Evolutionary conservation across 176 grass and related monocot genomes (phyloP).

Genomic region (Aechmea fasciata): DNA sequence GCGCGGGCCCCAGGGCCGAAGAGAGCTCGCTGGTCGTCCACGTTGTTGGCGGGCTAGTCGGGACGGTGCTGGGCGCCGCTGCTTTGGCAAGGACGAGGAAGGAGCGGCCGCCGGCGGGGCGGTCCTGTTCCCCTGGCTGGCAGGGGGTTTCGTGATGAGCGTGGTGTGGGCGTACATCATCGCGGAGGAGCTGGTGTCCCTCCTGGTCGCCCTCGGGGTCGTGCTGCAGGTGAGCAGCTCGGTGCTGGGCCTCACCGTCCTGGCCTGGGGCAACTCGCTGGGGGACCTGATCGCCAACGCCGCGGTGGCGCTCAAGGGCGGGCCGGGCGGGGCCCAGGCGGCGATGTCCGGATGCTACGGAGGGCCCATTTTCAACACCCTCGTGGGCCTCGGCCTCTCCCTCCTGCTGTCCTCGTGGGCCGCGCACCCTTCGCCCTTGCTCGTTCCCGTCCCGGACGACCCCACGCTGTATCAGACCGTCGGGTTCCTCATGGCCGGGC

Average conservation of each 20-base stretch:
- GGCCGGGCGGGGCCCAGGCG: slow-evolving; percentile 32
- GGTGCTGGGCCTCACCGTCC: slow-evolving; percentile 52
- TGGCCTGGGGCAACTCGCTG: slow-evolving; percentile 74
- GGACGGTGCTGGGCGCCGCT: slow-evolving; percentile 18
- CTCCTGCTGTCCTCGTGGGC: slow-evolving; percentile 33
- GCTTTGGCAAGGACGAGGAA: slow-evolving; percentile 28
- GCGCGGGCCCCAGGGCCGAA: slow-evolving; percentile 1
- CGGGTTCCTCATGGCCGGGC: slow-evolving; percentile 22
- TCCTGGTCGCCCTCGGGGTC: slow-evolving; percentile 26
- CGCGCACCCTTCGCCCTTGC: slow-evolving; percentile 12
- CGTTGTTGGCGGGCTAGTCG: slow-evolving; percentile 13
- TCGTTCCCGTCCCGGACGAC: slow-evolving; percentile 28
- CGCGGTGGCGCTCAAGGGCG: slow-evolving; percentile 36
- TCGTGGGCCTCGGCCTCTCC: slow-evolving; percentile 52
- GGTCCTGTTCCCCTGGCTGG: slow-evolving; percentile 39
- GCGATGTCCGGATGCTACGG: slow-evolving; percentile 57
- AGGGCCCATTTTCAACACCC: slow-evolving; percentile 52
- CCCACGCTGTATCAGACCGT: slow-evolving; percentile 26
- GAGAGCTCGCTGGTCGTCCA: slow-evolving; percentile 8
- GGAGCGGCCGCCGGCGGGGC: slow-evolving; percentile 16
- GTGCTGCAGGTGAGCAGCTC: slow-evolving; percentile 29
- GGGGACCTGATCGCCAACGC: slow-evolving; percentile 53
- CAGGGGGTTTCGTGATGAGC: slow-evolving; percentile 59
- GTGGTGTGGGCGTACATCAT: slow-evolving; percentile 51
- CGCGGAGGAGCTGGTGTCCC: slow-evolving; percentile 42